These are phyloP conservation scores for Atalantia buxifolia DNA, from an alignment of 345 rosid genomes.

Conservation along the genomic window DNA sequence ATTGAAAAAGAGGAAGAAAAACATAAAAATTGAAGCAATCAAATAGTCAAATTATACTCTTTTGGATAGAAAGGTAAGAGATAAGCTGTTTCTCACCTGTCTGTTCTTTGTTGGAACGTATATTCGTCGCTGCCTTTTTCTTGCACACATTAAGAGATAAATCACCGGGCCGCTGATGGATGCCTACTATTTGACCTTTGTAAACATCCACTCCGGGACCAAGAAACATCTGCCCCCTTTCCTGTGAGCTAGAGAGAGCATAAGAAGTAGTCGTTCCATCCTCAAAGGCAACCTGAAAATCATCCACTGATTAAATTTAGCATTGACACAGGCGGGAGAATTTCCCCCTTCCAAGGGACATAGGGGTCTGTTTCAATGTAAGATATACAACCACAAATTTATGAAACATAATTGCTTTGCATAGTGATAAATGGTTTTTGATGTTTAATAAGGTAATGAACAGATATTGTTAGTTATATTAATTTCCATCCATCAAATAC, in stretches of 20 bases:
- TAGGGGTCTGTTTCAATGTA: background rate
- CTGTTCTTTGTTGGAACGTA: conserved; percentile 88
- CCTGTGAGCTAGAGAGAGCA: conserved; percentile 83
- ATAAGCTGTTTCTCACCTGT: conserved; percentile 45
- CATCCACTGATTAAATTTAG: conserved; percentile 11
- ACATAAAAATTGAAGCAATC: background rate
- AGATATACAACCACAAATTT: background rate
- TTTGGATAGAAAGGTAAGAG: background rate
- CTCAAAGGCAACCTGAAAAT: conserved; percentile 90
- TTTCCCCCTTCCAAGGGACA: background rate
- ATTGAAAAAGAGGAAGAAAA: background rate
- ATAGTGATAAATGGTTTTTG: background rate
- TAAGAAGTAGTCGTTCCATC: conserved; percentile 83
- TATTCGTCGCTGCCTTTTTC: conserved; percentile 93
- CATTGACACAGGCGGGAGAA: background rate
- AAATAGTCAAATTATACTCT: background rate
- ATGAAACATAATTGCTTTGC: background rate
- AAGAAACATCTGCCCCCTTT: conserved; percentile 92
- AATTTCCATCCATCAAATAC: background rate
- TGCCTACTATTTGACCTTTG: conserved; percentile 91
- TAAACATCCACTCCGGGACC: conserved; percentile 80
- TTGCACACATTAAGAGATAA: conserved; percentile 84
- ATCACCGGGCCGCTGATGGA: conserved; percentile 93
- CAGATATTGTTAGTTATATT: background rate
- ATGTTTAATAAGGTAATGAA: background rate